phyloP scores from a whole-genome alignment of 163 green algal species.

The Chlamydomonas reinhardtii region DNA sequence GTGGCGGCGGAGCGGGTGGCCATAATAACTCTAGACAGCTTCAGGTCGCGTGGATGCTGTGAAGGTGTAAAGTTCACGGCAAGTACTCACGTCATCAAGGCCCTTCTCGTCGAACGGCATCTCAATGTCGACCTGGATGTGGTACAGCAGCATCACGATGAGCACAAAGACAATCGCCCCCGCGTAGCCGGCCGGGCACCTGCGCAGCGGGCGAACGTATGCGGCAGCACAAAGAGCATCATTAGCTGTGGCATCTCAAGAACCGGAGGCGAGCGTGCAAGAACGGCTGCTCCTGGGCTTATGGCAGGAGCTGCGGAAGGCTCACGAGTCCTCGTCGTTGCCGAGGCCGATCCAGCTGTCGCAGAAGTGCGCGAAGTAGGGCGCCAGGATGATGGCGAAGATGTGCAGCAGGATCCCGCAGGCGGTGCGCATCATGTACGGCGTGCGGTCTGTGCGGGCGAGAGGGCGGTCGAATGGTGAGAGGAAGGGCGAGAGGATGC shows the following conservation, averaged over 20 bases:
- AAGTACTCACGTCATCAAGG: constrained; percentile 47
- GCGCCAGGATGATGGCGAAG: constrained; percentile 61
- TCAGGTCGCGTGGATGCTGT: too few species aligned
- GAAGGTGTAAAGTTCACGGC: too few species aligned
- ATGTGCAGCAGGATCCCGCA: constrained; percentile 62
- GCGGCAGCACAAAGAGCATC: neutral
- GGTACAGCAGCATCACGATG: constrained; percentile 66
- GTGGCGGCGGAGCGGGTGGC: too few species aligned
- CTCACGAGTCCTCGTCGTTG: constrained; percentile 38
- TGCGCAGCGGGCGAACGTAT: neutral
- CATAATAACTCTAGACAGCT: too few species aligned
- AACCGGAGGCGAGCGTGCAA: too few species aligned
- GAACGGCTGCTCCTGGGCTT: too few species aligned
- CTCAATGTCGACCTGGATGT: constrained; percentile 52
- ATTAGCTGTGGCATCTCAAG: neutral
- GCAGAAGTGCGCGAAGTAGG: constrained; percentile 67
- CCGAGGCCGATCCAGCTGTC: constrained; percentile 18
- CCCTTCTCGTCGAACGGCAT: constrained; percentile 47
- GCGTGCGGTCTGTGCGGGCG: constrained; percentile 42
- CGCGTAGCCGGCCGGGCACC: constrained; percentile 57
- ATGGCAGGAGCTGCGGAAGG: neutral
- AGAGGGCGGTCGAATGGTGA: neutral
- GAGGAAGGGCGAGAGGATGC: neutral
- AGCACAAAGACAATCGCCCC: constrained; percentile 50
- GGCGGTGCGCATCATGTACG: constrained; percentile 65